A percentile compares a stretch with the other conserved stretches of the same genome.
Conservation (phyloP, 345 rosid genomes). For the Trapa bicornis region DNA sequence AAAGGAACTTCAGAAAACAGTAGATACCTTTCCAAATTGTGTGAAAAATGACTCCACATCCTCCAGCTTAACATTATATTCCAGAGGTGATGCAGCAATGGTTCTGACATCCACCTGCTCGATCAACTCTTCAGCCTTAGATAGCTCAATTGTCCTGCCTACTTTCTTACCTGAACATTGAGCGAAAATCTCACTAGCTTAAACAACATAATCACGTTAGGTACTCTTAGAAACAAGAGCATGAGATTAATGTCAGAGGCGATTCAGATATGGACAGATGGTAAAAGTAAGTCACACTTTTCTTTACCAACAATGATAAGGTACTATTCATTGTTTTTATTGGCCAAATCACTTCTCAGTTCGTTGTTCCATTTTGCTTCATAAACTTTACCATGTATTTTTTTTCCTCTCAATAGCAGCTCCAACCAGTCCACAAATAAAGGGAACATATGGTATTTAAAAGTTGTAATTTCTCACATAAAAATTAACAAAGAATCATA, state of each 20-base stretch:
- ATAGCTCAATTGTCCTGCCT: slow-evolving; percentile 52
- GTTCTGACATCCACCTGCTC: slow-evolving; percentile 71
- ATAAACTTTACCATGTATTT: too few relatives aligned
- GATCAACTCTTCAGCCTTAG: slow-evolving; percentile 52
- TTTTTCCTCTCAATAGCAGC: too few relatives aligned
- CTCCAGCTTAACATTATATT: slow-evolving; percentile 53
- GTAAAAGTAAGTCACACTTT: too few relatives aligned
- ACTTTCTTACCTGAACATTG: slow-evolving; percentile 50
- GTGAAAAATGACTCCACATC: slow-evolving; percentile 56
- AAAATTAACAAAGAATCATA: neutral
- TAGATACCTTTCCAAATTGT: slow-evolving; percentile 54
- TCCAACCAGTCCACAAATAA: too few relatives aligned
- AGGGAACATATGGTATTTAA: neutral
- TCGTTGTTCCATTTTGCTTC: too few relatives aligned
- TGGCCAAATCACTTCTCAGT: too few relatives aligned
- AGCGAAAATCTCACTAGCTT: slow-evolving; percentile 1
- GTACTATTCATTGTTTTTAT: too few relatives aligned
- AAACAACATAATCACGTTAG: neutral
- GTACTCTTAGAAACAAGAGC: neutral
- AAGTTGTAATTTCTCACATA: neutral
- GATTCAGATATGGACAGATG: too few relatives aligned
- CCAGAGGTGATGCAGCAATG: slow-evolving; percentile 60
- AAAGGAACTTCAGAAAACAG: neutral
- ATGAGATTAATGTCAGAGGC: neutral
- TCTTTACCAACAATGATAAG: too few relatives aligned